Evolutionary conservation across 2,329 filamentous ascomycete genomes (phyloP), one percentile per base, ranked within the genome.

Genomic region (Shiraia bambusicola): DNA sequence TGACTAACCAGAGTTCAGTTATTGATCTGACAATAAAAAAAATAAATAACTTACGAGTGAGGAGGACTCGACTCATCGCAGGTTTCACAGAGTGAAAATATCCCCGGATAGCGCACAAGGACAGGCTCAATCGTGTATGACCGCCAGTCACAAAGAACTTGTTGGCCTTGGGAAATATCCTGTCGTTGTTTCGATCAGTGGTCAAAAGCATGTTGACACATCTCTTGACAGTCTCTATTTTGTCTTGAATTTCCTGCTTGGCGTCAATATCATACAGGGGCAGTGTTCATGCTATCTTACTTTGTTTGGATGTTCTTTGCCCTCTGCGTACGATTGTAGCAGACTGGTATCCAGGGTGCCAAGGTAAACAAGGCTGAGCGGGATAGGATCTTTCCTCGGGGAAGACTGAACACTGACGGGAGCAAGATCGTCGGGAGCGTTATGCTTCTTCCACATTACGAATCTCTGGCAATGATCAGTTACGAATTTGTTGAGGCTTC

Each of bases 1-100:
- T 47, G 12, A 50, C 37, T 40, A 28, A 15, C 9, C 5, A 3
- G 6, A 19, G 11, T 17, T 40, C n/a, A 40, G 37, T 13, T 9
- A 17, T 11, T 14, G 2, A 15, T 13, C 4, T 10, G 15, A 6
- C 12, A 22, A 9, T 19, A 9, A 14, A 28, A 11, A 3, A 14
- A 11, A 27, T 12, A 15, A 11, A 22, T n/a, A n/a, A 37, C 37
- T 28, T 40, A 40, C 30, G 28, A 10, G 44, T 48, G 13, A 53
- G 37, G 3, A 50, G 10, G 12, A 53, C 33, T 13, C 45, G 32
- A 5, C 42, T 37, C 37, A 45, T 46, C 3, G 37, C 42, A 2
- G 47, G 47, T 15, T 32, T 45, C 13, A 50, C 34, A 3, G 39
- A 35, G 28, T 50, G 50, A 19, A 37, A 50, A 27, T 53, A 53